Conservation (phyloP, 2,329 filamentous ascomycete genomes). For the Rhexocercosporidium sp. region DNA sequence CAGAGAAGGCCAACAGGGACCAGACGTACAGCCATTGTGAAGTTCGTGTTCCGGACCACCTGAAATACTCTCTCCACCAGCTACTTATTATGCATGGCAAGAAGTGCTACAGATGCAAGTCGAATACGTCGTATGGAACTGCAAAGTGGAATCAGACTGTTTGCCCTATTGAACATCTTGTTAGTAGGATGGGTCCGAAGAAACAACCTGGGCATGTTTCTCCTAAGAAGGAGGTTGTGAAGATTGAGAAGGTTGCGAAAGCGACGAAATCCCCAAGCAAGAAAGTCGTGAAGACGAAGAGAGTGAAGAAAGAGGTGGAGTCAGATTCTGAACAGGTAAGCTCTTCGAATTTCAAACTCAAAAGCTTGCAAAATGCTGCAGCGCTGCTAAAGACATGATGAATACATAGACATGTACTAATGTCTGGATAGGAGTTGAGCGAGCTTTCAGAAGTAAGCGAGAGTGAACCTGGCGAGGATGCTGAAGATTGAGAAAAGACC, state of each 20-base stretch:
- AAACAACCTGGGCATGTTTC: conserved; percentile 42
- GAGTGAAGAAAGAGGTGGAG: not conserved
- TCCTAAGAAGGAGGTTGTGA: conserved; percentile 16
- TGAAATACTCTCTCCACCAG: conserved; percentile 62
- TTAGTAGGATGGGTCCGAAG: conserved; percentile 56
- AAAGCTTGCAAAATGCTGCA: too few species aligned
- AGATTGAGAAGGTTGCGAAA: conserved; percentile 2
- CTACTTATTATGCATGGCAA: conserved; percentile 60
- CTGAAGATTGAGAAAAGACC: not conserved
- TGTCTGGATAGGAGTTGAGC: not conserved
- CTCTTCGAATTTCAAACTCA: not conserved
- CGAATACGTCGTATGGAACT: conserved; percentile 60
- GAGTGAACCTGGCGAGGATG: not conserved
- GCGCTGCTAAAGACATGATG: too few species aligned
- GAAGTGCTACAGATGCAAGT: conserved; percentile 53
- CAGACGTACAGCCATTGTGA: conserved; percentile 60
- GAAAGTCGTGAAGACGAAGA: not conserved
- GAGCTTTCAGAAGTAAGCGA: not conserved
- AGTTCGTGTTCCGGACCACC: conserved; percentile 53
- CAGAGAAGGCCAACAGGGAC: conserved; percentile 52
- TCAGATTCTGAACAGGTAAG: not conserved
- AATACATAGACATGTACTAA: not conserved
- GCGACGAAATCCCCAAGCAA: not conserved
- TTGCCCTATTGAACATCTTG: conserved; percentile 68
- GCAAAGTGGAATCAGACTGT: conserved; percentile 64